Evolutionary conservation across 176 grass and related monocot genomes (phyloP).

Genomic region (Oryza longistaminata): DNA sequence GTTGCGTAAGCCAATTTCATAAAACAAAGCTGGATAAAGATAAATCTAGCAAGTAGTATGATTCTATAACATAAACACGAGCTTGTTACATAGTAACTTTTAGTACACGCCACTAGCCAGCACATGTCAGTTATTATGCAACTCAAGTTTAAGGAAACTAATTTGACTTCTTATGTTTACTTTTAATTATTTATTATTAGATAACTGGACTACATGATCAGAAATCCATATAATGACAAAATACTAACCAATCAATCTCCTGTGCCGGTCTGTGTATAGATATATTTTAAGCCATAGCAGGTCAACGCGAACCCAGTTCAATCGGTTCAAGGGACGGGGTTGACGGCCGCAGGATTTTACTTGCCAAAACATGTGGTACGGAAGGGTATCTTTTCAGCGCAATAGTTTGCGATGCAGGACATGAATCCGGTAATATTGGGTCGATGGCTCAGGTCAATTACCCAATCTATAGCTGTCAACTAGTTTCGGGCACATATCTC

Average conservation of each 20-base stretch:
- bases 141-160: conserved; percentile 1
- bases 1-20: neutral
- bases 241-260: neutral
- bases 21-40: neutral
- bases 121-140: conserved; percentile 3
- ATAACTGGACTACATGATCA: neutral
- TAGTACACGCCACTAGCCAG: neutral
- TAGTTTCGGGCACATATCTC: too few species aligned
- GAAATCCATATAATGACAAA: neutral
- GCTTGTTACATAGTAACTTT: neutral
- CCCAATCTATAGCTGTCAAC: too few species aligned
- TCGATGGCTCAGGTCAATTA: too few species aligned
- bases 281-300: neutral
- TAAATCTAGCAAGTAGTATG: conserved; percentile 19
- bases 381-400: too few species aligned
- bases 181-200: neutral
- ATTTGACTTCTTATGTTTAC: conserved; percentile 36
- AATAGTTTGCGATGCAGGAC: too few species aligned
- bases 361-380: too few species aligned
- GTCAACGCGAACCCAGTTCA: too few species aligned
- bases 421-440: too few species aligned
- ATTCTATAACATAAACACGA: conserved; percentile 5
- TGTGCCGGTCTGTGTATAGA: neutral
- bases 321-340: too few species aligned
- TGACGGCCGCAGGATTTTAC: too few species aligned